Base-by-base conservation (phyloP, 306 rosid genomes). In the Fagus sylvatica region DNA sequence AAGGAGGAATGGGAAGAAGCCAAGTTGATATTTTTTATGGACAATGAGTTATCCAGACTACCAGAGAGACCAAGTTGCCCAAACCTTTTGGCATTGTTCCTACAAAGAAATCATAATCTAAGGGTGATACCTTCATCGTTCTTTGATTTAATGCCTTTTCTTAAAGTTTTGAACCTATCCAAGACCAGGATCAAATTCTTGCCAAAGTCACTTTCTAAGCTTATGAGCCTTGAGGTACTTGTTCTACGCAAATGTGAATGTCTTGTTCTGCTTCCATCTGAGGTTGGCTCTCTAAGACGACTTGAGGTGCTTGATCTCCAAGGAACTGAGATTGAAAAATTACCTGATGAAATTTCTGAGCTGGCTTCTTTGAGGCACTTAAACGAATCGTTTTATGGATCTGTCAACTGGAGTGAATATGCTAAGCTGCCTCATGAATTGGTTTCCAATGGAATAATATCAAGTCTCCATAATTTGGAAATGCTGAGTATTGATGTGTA, bases 291-390 rank as follows among this genome's bases (percentile, higher is more conserved):
- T 0, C 48, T 65, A 16, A 42, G 46, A 0, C 46, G n/a, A 7
- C 70, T 65, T 5, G 70, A 65, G 19, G 70, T 65, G 70, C 70
- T 65, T 28, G 70, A 65, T 37, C 70, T 65, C 46, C 48, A 42
- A 36, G 70, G 70, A n/a, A 65, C 48, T 36, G 70, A 34, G 16
- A 5, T 65, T 3, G n/a, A 16, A 0, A 37, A 65, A 6, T 65
- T 65, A 64, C 70, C 70, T 16, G 19, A 16, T 15, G 41, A 36
- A 4, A 65, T 65, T 12, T n/a, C 46, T 13, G n/a, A 42, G 7
- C 40, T 65, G 30, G 7, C 70, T 65, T 65, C 70, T 65, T 43
- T 65, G 9, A 65, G 41, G 8, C 41, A 37, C 70, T 36, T 65
- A 43, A 42, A 65, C 17, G 70, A 4, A 65, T 65, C 48, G 19